These are phyloP conservation scores for Tephrocybe rancida DNA, from an alignment of 768 basidiomycete species.

Conservation along the genomic window DNA sequence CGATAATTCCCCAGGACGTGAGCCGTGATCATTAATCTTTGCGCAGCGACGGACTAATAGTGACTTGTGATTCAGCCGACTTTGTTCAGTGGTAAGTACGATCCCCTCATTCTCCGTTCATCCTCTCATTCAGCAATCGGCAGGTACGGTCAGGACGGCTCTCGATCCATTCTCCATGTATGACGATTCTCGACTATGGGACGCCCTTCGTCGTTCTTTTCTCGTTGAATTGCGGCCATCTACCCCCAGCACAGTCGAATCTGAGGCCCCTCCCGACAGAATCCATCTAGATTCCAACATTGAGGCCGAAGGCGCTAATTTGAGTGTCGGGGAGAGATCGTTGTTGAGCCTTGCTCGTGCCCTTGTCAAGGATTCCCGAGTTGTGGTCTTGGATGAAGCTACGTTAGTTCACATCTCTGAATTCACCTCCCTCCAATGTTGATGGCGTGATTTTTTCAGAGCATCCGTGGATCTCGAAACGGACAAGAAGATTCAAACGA, in stretches of 20 bases:
- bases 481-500: constrained; percentile 80
- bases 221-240: constrained; percentile 35
- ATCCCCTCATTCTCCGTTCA: constrained; percentile 32
- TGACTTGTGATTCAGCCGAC: constrained; percentile 41
- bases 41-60: constrained; percentile 1
- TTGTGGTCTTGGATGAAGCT: constrained; percentile 83
- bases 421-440: not conserved
- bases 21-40: constrained; percentile 11
- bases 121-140: not conserved
- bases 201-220: constrained; percentile 67
- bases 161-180: constrained; percentile 64
- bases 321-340: constrained; percentile 73
- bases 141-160: constrained; percentile 60
- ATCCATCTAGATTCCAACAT: constrained; percentile 76
- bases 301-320: constrained; percentile 75
- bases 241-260: constrained; percentile 40
- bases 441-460: constrained; percentile 19
- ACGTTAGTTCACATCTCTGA: constrained; percentile 34
- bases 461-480: constrained; percentile 81
- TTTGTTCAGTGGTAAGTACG: constrained; percentile 51
- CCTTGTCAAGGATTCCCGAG: constrained; percentile 72
- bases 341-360: constrained; percentile 81
- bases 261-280: constrained; percentile 42
- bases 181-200: constrained; percentile 68
- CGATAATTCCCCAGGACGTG: constrained; percentile 73